phyloP scores from a whole-genome alignment of 345 rosid species.

The Dipteronia sinensis region DNA sequence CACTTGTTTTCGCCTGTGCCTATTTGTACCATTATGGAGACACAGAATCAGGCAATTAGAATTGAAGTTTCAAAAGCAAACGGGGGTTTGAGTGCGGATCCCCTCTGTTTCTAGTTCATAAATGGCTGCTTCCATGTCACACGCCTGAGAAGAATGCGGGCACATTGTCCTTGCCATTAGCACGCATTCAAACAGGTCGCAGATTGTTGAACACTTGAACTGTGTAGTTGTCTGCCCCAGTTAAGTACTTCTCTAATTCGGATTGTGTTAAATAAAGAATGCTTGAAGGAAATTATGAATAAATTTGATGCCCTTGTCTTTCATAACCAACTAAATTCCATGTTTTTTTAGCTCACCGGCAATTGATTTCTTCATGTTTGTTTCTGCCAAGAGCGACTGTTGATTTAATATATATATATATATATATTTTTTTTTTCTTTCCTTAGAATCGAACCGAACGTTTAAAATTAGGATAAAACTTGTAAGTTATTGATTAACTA shows the following conservation, averaged over 20 bases:
- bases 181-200: background rate
- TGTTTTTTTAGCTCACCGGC: too few relatives aligned
- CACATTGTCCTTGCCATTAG: background rate
- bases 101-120: too few relatives aligned
- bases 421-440: too few relatives aligned
- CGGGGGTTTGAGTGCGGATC: background rate
- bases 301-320: background rate
- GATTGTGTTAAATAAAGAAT: background rate
- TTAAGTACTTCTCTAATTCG: background rate
- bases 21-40: background rate
- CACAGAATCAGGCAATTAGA: background rate
- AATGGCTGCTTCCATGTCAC: too few relatives aligned
- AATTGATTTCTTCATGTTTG: background rate
- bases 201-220: background rate
- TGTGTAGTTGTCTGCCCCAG: background rate
- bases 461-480: too few relatives aligned
- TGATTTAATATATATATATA: too few relatives aligned
- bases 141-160: background rate
- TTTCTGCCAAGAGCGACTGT: background rate
- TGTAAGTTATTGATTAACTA: too few relatives aligned
- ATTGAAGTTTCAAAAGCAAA: constrained; percentile 3
- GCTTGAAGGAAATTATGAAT: background rate
- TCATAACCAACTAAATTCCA: background rate
- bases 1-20: background rate
- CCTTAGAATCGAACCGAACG: too few relatives aligned